Evolutionary conservation across 257 asterid genomes (phyloP).

Genomic region (Scutellaria baicalensis): DNA sequence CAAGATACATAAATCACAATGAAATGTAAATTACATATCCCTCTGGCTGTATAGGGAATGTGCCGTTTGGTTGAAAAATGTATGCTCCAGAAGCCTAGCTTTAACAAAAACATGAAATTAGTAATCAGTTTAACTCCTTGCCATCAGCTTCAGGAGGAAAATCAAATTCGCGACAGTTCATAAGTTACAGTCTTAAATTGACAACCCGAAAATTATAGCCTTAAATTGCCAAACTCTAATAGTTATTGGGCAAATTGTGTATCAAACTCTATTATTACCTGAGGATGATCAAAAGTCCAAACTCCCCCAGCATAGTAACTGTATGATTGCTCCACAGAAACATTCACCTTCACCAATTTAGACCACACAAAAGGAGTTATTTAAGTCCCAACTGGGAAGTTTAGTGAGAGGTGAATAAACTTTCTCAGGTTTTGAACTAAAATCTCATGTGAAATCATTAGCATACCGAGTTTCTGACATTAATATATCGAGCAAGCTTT

Average conservation of each 20-base stretch:
- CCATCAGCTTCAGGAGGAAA: background rate
- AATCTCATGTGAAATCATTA: background rate
- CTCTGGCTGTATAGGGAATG: constrained; percentile 34
- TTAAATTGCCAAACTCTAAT: too few relatives aligned
- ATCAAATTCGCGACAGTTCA: background rate
- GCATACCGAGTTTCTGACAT: constrained; percentile 56
- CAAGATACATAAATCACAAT: background rate
- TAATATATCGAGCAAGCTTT: constrained; percentile 51
- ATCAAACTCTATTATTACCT: constrained; percentile 52
- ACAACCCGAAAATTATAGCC: too few relatives aligned
- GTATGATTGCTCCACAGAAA: constrained; percentile 76
- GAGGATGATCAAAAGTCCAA: constrained; percentile 32
- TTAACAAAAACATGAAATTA: constrained; percentile 15
- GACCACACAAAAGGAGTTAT: too few relatives aligned
- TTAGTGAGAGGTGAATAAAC: background rate
- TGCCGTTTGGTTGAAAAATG: constrained; percentile 80
- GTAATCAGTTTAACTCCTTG: background rate
- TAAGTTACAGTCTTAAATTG: too few relatives aligned
- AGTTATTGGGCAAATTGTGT: too few relatives aligned
- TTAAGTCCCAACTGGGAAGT: background rate
- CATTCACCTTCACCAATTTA: constrained; percentile 46
- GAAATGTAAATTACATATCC: constrained; percentile 39
- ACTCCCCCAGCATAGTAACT: constrained; percentile 52
- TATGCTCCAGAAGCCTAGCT: constrained; percentile 89
- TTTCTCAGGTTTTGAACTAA: background rate